Percentiles rank a stretch among this genome's conserved stretches.
These are phyloP conservation scores for Phaeotremella skinneri DNA, from an alignment of 768 basidiomycete genomes.

Conservation along the genomic window DNA sequence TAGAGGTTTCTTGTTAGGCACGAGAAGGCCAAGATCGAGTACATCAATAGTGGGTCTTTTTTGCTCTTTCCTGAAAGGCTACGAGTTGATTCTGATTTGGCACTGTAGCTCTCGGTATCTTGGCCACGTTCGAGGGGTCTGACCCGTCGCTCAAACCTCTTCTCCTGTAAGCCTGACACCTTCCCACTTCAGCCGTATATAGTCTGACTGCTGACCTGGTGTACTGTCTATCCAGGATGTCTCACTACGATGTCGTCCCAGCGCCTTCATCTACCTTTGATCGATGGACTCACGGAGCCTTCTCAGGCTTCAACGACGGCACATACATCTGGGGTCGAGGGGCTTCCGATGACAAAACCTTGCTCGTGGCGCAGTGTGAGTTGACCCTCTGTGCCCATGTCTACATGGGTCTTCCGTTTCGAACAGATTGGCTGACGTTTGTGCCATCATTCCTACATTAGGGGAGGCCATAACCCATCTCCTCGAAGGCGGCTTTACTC, in stretches of 20 bases:
- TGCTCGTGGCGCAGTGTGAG: slow-evolving; percentile 47
- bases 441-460: slow-evolving; percentile 2
- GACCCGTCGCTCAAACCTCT: slow-evolving; percentile 47
- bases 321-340: slow-evolving; percentile 46
- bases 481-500: slow-evolving; percentile 36
- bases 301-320: slow-evolving; percentile 44
- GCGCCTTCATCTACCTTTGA: slow-evolving; percentile 43
- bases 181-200: not conserved
- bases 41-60: slow-evolving; percentile 39
- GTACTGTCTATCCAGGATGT: slow-evolving; percentile 25
- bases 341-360: slow-evolving; percentile 46
- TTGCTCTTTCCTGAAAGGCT: not conserved
- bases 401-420: too few relatives aligned
- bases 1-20: slow-evolving; percentile 14
- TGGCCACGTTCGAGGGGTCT: slow-evolving; percentile 43
- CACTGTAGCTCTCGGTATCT: slow-evolving; percentile 37
- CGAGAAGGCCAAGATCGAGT: slow-evolving; percentile 39
- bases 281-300: slow-evolving; percentile 45
- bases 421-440: too few relatives aligned
- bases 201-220: not conserved
- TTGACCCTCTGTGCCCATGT: not conserved
- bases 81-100: not conserved
- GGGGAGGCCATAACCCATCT: slow-evolving; percentile 48
- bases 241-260: slow-evolving; percentile 50
- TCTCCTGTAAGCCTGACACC: slow-evolving; percentile 26